phyloP scores from a whole-genome alignment of 805 yeast genomes.

The Ogataea pignaliae region DNA sequence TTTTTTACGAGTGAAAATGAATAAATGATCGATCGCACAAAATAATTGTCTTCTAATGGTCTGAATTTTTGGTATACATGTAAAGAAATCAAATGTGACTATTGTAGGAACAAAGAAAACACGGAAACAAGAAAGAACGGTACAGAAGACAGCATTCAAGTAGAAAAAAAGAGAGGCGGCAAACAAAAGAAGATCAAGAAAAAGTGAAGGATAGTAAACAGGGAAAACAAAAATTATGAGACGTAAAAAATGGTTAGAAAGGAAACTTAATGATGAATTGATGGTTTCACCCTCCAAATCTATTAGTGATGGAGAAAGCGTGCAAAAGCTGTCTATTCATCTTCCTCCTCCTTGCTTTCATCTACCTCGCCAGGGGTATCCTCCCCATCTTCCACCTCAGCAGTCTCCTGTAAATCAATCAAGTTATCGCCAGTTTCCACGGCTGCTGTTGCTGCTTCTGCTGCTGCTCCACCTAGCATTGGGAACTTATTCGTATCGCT shows the following conservation, averaged over 20 bases:
- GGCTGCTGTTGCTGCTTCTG: too few relatives aligned
- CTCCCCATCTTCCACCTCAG: slow-evolving; percentile 13
- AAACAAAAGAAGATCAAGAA: too few relatives aligned
- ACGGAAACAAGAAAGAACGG: background rate
- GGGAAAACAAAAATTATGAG: too few relatives aligned
- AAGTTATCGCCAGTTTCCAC: slow-evolving; percentile 16
- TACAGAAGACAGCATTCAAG: too few relatives aligned
- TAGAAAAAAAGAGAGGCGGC: too few relatives aligned
- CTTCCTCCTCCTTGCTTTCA: slow-evolving; percentile 10
- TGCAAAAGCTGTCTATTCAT: slow-evolving; percentile 5
- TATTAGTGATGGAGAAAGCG: background rate
- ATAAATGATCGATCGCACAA: background rate
- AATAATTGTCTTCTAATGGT: background rate
- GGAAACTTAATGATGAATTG: too few relatives aligned
- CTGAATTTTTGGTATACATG: background rate
- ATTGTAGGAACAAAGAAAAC: background rate
- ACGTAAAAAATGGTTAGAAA: too few relatives aligned
- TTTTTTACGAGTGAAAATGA: too few relatives aligned
- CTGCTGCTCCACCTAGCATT: slow-evolving; percentile 30
- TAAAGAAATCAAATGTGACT: background rate
- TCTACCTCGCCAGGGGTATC: slow-evolving; percentile 13
- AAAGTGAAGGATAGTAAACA: too few relatives aligned
- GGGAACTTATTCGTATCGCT: slow-evolving; percentile 34
- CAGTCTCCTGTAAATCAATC: slow-evolving; percentile 24
- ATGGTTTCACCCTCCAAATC: background rate